Evolutionary conservation across 257 asterid species (phyloP), one percentile per base, ranked within the genome.

Genomic region (Nicotiana undulata): DNA sequence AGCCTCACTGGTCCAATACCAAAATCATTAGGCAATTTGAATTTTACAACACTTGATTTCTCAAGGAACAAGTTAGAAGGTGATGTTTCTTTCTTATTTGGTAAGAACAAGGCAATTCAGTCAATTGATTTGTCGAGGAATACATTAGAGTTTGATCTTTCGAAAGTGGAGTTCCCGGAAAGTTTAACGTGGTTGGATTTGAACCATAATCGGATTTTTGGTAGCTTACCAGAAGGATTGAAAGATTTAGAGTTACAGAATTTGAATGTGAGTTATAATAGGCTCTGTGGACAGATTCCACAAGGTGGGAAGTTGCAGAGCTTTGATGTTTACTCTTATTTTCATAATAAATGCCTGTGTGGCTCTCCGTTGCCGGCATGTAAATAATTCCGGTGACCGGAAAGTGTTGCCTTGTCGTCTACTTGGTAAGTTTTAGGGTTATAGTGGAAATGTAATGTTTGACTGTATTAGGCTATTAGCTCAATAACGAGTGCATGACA

Each of bases 271-370:
- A 91, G 91, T 32, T 89, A 90, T 20, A 90, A 90, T 51, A 77
- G 82, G 29, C 87, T 90, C 0, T 92, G 95, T 24, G 93, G 95
- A 3, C 55, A 59, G 82, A 92, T 92, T 82, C 97, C 97, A 6
- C 75, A 40, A 4, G 87, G 92, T 2, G 88, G 93, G 6, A 81
- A 81, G 63, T 37, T 89, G 82, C 94, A 88, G 86, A 46, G 60
- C 3, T 83, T 89, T 9, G 92, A 82, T 3, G 3, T 9, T 4
- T 26, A 83, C 1, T 31, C 83, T 0, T 92, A 83, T 79, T 65
- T 76, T 16, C 92, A 89, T 20, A 91, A 91, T 61, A 81, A 70
- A 55, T 91, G 96, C 63, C 63, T 90, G 74, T 89, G 94, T 22
- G 93, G 96, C 9, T 79, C 90, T 76, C 94, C 93, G 3, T 79